phyloP scores from a whole-genome alignment of 768 basidiomycete genomes.

The Nevesoporus exiguus region DNA sequence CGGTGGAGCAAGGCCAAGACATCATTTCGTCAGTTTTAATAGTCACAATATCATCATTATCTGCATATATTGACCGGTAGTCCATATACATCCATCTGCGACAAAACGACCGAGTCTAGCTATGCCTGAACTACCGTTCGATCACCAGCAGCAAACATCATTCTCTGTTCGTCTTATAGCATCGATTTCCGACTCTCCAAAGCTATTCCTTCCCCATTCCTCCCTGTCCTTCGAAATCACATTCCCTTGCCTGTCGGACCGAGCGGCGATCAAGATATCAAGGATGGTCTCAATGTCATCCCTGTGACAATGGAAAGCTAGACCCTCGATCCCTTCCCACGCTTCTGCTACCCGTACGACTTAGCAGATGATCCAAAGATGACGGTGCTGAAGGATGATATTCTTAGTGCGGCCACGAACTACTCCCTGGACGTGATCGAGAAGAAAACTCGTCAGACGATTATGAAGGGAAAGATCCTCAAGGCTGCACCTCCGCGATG shows the following conservation, averaged over 20 bases:
- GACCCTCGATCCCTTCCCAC: conserved; percentile 22
- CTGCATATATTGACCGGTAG: too few species aligned
- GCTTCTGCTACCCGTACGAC: too few species aligned
- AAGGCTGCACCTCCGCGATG: neutral
- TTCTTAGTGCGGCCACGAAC: neutral
- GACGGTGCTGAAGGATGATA: neutral
- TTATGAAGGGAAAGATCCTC: neutral
- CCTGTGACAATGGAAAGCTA: conserved; percentile 17
- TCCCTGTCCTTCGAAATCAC: conserved; percentile 24
- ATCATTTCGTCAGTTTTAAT: neutral
- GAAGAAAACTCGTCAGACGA: neutral
- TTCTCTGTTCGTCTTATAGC: neutral
- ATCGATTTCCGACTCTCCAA: neutral
- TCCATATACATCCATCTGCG: neutral
- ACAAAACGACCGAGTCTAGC: neutral
- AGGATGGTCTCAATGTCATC: conserved; percentile 18
- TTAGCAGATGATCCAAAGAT: neutral
- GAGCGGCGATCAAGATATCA: conserved; percentile 11
- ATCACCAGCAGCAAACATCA: conserved; percentile 16
- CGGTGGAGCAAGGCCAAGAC: too few species aligned
- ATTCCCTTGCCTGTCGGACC: conserved; percentile 22
- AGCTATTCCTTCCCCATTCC: conserved; percentile 15
- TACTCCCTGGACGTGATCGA: neutral
- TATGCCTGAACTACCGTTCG: conserved; percentile 16
- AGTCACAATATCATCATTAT: too few species aligned